Evolutionary conservation across 805 yeast species (phyloP).

Genomic region (Suhomyces sp.): DNA sequence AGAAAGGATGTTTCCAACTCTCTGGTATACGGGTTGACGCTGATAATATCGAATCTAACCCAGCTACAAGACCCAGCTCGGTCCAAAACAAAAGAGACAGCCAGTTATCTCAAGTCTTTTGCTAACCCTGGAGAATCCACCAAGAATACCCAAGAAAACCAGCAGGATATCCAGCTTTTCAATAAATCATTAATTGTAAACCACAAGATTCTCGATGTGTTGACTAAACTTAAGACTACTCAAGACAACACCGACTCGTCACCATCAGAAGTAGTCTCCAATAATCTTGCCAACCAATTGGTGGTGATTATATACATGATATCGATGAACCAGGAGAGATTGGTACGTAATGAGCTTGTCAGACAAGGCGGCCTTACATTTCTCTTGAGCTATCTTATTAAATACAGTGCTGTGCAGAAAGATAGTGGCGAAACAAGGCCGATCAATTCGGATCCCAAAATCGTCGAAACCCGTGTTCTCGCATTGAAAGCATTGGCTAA

Average conservation of each 20-base stretch:
- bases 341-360: constrained; percentile 34
- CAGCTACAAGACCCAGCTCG: constrained; percentile 22
- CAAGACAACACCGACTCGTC: constrained; percentile 8
- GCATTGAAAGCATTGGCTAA: constrained; percentile 46
- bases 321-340: constrained; percentile 22
- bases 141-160: constrained; percentile 18
- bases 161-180: constrained; percentile 27
- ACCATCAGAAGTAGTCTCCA: background rate
- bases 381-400: constrained; percentile 37
- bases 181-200: constrained; percentile 26
- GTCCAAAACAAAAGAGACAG: constrained; percentile 28
- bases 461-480: constrained; percentile 21
- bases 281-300: constrained; percentile 18
- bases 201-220: constrained; percentile 18
- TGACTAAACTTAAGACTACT: constrained; percentile 17
- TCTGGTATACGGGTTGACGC: constrained; percentile 39
- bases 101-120: constrained; percentile 35
- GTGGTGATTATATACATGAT: constrained; percentile 36
- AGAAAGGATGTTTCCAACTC: constrained; percentile 2
- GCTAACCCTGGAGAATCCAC: constrained; percentile 29
- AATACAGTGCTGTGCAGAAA: constrained; percentile 24
- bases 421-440: constrained; percentile 18
- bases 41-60: constrained; percentile 40
- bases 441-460: constrained; percentile 8
- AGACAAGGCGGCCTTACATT: constrained; percentile 46